Evolutionary conservation across 352 stramenopile species (phyloP), one percentile per base, ranked within the genome.

Genomic region (Pythium sp.): DNA sequence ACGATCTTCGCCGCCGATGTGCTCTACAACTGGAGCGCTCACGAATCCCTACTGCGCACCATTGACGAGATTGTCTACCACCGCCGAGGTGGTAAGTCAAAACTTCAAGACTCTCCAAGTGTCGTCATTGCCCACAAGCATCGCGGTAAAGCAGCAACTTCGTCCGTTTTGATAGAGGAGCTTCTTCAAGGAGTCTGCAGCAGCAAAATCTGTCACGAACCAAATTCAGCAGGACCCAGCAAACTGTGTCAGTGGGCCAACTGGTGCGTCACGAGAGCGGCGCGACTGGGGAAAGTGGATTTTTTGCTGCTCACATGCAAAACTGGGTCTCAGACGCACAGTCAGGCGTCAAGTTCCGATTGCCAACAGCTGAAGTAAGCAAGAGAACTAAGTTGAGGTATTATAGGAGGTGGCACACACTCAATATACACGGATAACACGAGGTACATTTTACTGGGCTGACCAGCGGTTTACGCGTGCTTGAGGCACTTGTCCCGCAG

Each of bases 91-190:
- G 38, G 38, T 46, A 14, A 14, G 14, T 9, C 3, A 14, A 15
- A 22, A 5, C 5, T 20, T 14, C 18, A 41, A 12, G 6, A 55
- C 67, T 11, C 20, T 55, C 3, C 12, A 24, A 54, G 15, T 2
- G 72, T 86, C 5, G 51, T 87, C 20, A 34, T 92, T 14, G 80
- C 81, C 3, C 84, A 92, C 71, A 90, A 84, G 49, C 81, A 82
- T 58, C 77, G 81, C 5, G 73, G 81, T 12, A 55, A 71, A 20
- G 38, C 22, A 6, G 20, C 28, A 15, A 53, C 61, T 54, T 79
- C 75, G 8, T 71, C 75, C 0, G 24, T 47, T 3, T 62, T 43
- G 2, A 55, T 90, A 5, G 72, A 86, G 14, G 51, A 38, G 12
- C 61, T 86, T 3, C 28, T 82, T 18, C 18, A 46, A 54, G 26